Base-by-base conservation (phyloP, 2,329 filamentous ascomycete species). In the Alternaria ventricosa region DNA sequence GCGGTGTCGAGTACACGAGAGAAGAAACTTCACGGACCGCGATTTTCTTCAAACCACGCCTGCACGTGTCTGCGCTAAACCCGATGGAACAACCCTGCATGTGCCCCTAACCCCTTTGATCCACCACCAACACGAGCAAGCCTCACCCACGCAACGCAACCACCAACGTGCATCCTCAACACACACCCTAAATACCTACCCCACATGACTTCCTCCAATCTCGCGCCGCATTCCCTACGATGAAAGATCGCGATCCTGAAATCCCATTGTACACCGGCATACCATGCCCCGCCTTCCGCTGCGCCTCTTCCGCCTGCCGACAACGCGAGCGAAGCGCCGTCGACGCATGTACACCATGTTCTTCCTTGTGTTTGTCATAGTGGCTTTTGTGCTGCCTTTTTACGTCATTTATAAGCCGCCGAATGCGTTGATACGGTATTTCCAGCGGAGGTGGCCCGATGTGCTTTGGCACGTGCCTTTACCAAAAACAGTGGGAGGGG, bases 331-430 rank as follows among this genome's bases (percentile, higher is more conserved):
- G 51, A 77, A 78, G 11, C 78, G 80, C 27, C 79, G 81, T 60
- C 74, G 68, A 25, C 72, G 80, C 50, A 53, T 81, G n/a, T 60
- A 74, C 49, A 78, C 79, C 54, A 79, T 82, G 78, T 55, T 82
- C 49, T 51, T 76, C 44, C 66, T 75, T 25, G 22, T 79, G 12
- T 23, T 65, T 23, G 63, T 76, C 18, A 27, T 78, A 8, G 64
- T 72, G 55, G 66, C 74, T 47, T 66, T 82, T 44, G 22, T 79
- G 44, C 59, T 71, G 0, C 61, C 85, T 78, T 55, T 80, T 60
- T 96, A 93, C 82, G 78, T 87, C 66, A 84, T 96, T 71, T 97
- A 97, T 86, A 94, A 93, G 78, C 93, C 94, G 3, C 93, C 94
- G 0, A 80, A 79, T n/a, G 79, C 86, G 49, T 80, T 97, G 36